phyloP scores from a whole-genome alignment of 164 flowering plant species.

The Liriodendron chinense region DNA sequence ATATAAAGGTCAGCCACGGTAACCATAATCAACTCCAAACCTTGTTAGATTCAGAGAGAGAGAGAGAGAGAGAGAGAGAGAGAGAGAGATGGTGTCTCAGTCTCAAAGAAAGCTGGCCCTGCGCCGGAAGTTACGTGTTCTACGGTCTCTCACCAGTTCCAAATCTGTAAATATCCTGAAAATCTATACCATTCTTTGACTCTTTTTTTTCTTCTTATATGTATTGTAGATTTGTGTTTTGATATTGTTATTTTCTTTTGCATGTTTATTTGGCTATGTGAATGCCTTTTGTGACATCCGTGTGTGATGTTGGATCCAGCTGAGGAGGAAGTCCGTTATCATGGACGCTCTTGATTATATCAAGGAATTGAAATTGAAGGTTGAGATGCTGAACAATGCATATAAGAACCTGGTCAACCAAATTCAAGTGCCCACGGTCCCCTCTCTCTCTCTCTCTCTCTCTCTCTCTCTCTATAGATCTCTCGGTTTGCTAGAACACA shows the following conservation, averaged over 20 bases:
- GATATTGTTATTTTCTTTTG: not conserved
- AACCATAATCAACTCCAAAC: not conserved
- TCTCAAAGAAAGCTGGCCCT: conserved; percentile 5
- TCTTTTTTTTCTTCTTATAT: not conserved
- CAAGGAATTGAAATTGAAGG: conserved; percentile 30
- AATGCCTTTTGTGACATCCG: too few species aligned
- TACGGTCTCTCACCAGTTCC: conserved; percentile 10
- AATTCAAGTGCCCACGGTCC: conserved; percentile 20
- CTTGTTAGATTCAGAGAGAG: not conserved
- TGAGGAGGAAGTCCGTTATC: conserved; percentile 30
- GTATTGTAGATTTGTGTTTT: not conserved
- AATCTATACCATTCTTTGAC: not conserved
- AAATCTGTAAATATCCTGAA: conserved; percentile 13
- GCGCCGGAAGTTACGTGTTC: conserved; percentile 12
- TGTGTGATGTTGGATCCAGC: conserved; percentile 22
- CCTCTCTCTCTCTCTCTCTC: conserved; percentile 16
- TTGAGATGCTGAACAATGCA: conserved; percentile 39
- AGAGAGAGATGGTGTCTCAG: conserved; percentile 16
- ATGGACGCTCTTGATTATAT: conserved; percentile 42
- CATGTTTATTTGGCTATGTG: not conserved
- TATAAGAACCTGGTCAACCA: conserved; percentile 26
- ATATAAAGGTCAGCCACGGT: not conserved
- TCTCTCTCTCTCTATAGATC: too few species aligned
- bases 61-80: conserved; percentile 9
- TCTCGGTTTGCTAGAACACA: too few species aligned